Evolutionary conservation across 108 stramenopile genomes (phyloP), one percentile per base, ranked within the genome.

Genomic region (Conticribra guillardii): DNA sequence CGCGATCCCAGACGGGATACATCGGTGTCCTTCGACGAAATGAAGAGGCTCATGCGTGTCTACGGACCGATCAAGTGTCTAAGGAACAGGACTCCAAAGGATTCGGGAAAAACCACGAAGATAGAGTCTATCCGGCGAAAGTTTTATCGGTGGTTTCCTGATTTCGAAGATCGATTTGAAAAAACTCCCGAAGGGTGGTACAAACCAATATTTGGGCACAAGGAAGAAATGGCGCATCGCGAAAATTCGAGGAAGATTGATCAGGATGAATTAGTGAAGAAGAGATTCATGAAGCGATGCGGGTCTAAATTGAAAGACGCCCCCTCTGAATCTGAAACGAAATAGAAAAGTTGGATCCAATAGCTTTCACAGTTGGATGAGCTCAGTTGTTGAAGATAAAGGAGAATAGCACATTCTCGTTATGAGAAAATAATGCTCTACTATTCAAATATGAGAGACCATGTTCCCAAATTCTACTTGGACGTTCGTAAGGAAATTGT

Each of bases 151-250:
- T 41, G 37, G 37, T 69, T 69, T 30, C 68, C 68, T 16, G 56
- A 69, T 32, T 59, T 69, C 29, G 56, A 69, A 2, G 45, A 69
- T 11, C 17, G 68, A 17, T 69, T 69, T 33, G 56, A 69, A 27
- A 16, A 53, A 15, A 71, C 47, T 52, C 30, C 47, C 18, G 51
- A 24, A 2, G 59, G 59, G 5, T 61, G 69, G 69, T 71, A 60
- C 50, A 41, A 32, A 28, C 60, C 69, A n/a, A 71, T 50, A 31
- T 37, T 17, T 53, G 69, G 69, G 4, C 69, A 71, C 47, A 59
- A 71, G 31, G 33, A 50, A 0, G 69, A 71, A 29, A 60, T 71
- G 59, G 31, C 33, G 32, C 60, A 60, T 27, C 58, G 59, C 2
- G 49, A 52, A 18, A 47, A 22, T 17, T 50, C 60, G 69, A 37